Conservation (phyloP, 352 stramenopile genomes). For the Phytophthora uliginosa region DNA sequence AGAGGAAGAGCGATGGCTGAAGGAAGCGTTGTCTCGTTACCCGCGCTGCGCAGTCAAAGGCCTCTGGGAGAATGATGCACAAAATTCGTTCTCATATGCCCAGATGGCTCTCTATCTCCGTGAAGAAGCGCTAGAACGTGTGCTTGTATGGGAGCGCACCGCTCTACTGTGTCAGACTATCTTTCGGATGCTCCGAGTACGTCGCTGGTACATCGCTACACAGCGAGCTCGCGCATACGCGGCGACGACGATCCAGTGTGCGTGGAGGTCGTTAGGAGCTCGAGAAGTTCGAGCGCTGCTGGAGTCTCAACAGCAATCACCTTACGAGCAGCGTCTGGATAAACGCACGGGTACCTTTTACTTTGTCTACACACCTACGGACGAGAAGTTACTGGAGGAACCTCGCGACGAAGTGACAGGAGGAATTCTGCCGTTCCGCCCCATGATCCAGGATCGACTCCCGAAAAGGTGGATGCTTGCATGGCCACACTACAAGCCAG, state of each 20-base stretch:
- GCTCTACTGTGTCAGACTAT: constrained; percentile 58
- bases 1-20: constrained; percentile 34
- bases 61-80: constrained; percentile 66
- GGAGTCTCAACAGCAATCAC: constrained; percentile 67
- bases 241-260: constrained; percentile 66
- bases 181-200: constrained; percentile 69
- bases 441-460: constrained; percentile 77
- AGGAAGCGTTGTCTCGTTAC: constrained; percentile 49
- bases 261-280: constrained; percentile 55
- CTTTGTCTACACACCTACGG: constrained; percentile 75
- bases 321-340: constrained; percentile 79
- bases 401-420: constrained; percentile 63
- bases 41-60: constrained; percentile 50
- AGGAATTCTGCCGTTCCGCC: constrained; percentile 62
- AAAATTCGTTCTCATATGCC: constrained; percentile 52
- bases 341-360: constrained; percentile 62
- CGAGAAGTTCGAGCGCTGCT: constrained; percentile 49
- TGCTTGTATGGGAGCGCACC: constrained; percentile 63
- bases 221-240: constrained; percentile 42
- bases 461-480: constrained; percentile 78
- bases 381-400: constrained; percentile 70
- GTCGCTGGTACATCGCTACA: constrained; percentile 62
- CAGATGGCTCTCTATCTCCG: constrained; percentile 80
- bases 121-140: constrained; percentile 63
- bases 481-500: constrained; percentile 64